Base-by-base conservation (phyloP, 2,329 filamentous ascomycete species). In the Stachybotrys echinatus region DNA sequence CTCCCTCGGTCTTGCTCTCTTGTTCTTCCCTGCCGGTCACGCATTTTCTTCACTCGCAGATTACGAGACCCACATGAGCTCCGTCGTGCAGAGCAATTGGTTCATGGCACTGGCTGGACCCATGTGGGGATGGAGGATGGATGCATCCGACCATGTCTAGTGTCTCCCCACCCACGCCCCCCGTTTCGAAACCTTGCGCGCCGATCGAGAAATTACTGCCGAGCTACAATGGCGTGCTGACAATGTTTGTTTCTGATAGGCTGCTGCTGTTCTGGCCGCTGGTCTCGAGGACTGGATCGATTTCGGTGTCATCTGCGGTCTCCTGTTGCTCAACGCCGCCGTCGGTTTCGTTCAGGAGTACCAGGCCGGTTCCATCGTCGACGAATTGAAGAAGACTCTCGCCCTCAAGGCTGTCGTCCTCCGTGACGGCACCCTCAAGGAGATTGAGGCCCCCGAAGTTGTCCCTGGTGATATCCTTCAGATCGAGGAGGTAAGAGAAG, bases 281-380 rank as follows among this genome's bases (percentile, higher is more conserved):
- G 88, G 88, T 83, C 82, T 95, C 40, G 72, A 88, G 70, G 88
- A 94, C 63, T 95, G 90, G 90, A 87, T 95, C 56, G 90, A 95
- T 75, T 92, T 95, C 64, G 90, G 89, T 77, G 89, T 95, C 64
- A 95, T 95, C 59, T 90, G 87, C 69, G 89, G 75, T 64, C 78
- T 95, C 47, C 80, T 95, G 10, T 68, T 95, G 57, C 86, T 95
- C 56, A 95, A 95, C 74, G 90, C 90, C 40, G 74, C 73, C 56
- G 90, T 95, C 55, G 89, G 90, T 73, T 95, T 95, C 72, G 76
- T 92, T 52, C 90, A 95, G 69, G 90, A 95, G 73, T 95, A 80
- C 72, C 89, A 95, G 72, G 90, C 90, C 54, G 90, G 88, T 66
- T 92, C 87, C 50, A 94, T 95, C 56, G 89, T 95, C 72, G 89